Conservation (phyloP, 257 asterid species). For the Echium plantagineum region DNA sequence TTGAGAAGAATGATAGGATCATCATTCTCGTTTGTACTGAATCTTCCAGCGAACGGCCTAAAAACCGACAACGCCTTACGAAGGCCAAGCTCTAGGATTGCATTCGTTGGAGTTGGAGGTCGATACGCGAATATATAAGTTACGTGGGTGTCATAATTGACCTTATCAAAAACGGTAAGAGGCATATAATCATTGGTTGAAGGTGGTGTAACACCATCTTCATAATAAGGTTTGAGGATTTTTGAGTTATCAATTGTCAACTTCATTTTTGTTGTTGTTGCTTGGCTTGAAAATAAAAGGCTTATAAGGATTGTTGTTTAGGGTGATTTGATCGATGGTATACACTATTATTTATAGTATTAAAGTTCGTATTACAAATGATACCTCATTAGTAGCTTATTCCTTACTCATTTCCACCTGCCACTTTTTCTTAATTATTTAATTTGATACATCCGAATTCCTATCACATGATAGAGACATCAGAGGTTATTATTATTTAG, state of each 20-base stretch:
- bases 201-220: slow-evolving; percentile 30
- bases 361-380: neutral
- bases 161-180: slow-evolving; percentile 59
- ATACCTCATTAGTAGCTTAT: no score
- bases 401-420: no score
- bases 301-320: no score
- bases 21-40: slow-evolving; percentile 30
- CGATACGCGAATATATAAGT: slow-evolving; percentile 65
- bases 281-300: no score
- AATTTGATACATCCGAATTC: no score
- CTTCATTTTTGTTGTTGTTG: slow-evolving; percentile 21
- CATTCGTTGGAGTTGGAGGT: slow-evolving; percentile 57
- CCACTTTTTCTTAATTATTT: no score
- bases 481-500: no score
- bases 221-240: slow-evolving; percentile 49
- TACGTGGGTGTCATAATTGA: slow-evolving; percentile 51
- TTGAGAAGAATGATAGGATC: slow-evolving; percentile 41
- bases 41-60: slow-evolving; percentile 74
- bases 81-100: slow-evolving; percentile 43
- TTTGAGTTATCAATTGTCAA: slow-evolving; percentile 44
- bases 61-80: slow-evolving; percentile 42
- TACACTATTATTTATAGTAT: neutral
- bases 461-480: no score
- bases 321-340: neutral
- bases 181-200: slow-evolving; percentile 22